Evolutionary conservation across 2,329 filamentous ascomycete genomes (phyloP), one percentile per base, ranked within the genome.

Genomic region (Alternaria brassicicola): DNA sequence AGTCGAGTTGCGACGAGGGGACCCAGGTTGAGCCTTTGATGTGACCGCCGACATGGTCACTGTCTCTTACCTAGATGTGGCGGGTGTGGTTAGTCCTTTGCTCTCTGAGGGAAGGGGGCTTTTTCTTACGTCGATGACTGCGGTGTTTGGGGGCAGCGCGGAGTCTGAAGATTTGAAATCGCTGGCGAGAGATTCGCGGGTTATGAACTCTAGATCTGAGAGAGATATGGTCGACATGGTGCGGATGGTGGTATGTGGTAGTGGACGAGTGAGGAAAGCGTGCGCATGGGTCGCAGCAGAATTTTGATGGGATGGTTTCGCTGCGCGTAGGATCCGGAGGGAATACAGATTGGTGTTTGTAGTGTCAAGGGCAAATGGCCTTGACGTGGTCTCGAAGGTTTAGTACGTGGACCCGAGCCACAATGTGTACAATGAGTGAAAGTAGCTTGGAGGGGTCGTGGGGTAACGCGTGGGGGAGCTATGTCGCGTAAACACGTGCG

Each of bases 31-130:
- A 90, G 58, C 87, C 86, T 59, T 84, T 83, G 78, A 98, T 97
- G 79, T 97, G 93, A 30, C 94, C 94, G 66, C 94, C 94, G 46
- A 97, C 84, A 78, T 95, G 88, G 78, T 98, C 94, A 65, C 88
- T 88, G 76, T 97, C 95, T 57, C 95, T 88, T 7, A 98, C 95
- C 76, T 98, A 95, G 57, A 98, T 85, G 35, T 98, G 35, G 98
- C 83, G 9, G 91, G 91, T 56, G 93, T 83, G 55, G 64, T 47
- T n/a, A 47, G 43, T 35, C 7, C 33, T 33, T 28, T 46, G 36
- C 9, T 39, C 23, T 21, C 36, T 15, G 17, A 23, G 57, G 57
- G 73, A 55, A 55, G 66, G 28, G 79, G 0, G 90, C 87, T 51
- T 96, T 86, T 17, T 83, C 43, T 47, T 12, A 47, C 43, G 30